A percentile compares a stretch with the other conserved stretches of the same genome.
Evolutionary conservation across 2,329 filamentous ascomycete genomes (phyloP).

Genomic region (Ophiostoma perfectum): DNA sequence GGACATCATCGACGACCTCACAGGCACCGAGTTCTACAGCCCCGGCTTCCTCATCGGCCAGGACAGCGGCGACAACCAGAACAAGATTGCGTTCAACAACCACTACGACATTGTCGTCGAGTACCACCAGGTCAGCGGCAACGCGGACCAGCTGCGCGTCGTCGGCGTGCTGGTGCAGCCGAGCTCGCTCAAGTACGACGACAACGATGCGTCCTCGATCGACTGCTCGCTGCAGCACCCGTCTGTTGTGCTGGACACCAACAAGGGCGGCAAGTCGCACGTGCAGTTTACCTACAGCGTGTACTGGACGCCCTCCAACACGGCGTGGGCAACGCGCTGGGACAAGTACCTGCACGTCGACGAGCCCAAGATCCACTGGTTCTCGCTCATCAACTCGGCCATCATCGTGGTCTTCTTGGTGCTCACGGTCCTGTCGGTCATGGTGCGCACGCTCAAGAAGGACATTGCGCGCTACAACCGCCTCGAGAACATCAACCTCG

Average conservation of each 20-base stretch:
- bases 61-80: slow-evolving; percentile 47
- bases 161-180: slow-evolving; percentile 90
- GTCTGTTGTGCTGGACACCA: slow-evolving; percentile 58
- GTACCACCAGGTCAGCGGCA: slow-evolving; percentile 72
- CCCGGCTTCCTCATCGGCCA: slow-evolving; percentile 80
- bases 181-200: slow-evolving; percentile 58
- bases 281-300: slow-evolving; percentile 91
- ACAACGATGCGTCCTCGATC: slow-evolving; percentile 42
- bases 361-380: slow-evolving; percentile 98
- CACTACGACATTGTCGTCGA: slow-evolving; percentile 94
- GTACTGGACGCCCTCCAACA: slow-evolving; percentile 76
- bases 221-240: slow-evolving; percentile 58
- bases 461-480: slow-evolving; percentile 97
- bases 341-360: slow-evolving; percentile 98
- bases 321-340: slow-evolving; percentile 94
- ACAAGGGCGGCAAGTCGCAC: slow-evolving; percentile 49
- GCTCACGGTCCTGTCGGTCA: slow-evolving; percentile 85
- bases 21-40: slow-evolving; percentile 76
- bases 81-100: slow-evolving; percentile 65
- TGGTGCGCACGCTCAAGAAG: slow-evolving; percentile 82
- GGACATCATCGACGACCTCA: slow-evolving; percentile 68
- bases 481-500: slow-evolving; percentile 81
- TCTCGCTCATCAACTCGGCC: slow-evolving; percentile 92
- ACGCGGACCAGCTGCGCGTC: slow-evolving; percentile 68
- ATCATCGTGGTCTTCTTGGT: slow-evolving; percentile 90